phyloP scores from a whole-genome alignment of 805 yeast species.

The Torulaspora delbrueckii region DNA sequence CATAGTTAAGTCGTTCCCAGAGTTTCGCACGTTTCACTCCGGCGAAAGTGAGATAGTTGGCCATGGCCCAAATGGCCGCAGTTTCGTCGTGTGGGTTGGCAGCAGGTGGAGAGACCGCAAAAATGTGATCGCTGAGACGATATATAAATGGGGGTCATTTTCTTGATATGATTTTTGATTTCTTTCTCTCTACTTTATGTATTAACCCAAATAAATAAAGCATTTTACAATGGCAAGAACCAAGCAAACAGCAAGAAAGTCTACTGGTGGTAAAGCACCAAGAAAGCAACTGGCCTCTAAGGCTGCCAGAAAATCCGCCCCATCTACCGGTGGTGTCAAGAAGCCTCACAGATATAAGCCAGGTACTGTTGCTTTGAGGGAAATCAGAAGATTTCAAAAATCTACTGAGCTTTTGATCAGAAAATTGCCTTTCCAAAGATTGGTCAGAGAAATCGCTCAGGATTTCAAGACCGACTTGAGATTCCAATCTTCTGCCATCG shows the following conservation, averaged over 20 bases:
- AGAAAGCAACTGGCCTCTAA: conserved; percentile 89
- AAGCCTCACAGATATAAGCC: conserved; percentile 96
- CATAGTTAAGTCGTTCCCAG: conserved; percentile 22
- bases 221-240: conserved; percentile 72
- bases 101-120: not conserved
- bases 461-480: conserved; percentile 90
- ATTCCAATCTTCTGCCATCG: conserved; percentile 96
- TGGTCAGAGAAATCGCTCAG: conserved; percentile 93
- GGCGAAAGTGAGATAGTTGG: conserved; percentile 5
- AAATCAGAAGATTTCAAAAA: conserved; percentile 95
- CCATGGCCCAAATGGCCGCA: not conserved
- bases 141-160: not conserved
- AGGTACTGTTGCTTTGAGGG: conserved; percentile 95
- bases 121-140: not conserved
- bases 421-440: conserved; percentile 95
- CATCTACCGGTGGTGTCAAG: conserved; percentile 89
- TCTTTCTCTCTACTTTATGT: not conserved
- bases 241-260: conserved; percentile 90
- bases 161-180: not conserved
- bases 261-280: conserved; percentile 95
- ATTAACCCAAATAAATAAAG: not conserved
- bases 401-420: conserved; percentile 92
- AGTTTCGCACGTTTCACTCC: conserved; percentile 18
- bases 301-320: conserved; percentile 92
- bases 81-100: not conserved